phyloP scores from a whole-genome alignment of 805 yeast genomes.

The Kuraishia molischiana region DNA sequence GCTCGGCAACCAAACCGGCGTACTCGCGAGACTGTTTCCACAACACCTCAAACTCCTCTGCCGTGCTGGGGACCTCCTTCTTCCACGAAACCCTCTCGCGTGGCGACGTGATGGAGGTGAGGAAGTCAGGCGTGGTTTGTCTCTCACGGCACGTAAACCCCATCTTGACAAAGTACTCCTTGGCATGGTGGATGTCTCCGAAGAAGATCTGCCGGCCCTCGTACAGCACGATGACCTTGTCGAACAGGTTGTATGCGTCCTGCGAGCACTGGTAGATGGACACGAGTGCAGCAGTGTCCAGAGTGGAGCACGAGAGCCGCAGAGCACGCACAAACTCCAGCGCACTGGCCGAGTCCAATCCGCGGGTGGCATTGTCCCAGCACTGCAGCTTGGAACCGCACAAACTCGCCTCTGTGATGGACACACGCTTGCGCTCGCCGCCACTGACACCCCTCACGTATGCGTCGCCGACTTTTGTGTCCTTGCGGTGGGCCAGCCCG shows the following conservation, averaged over 20 bases:
- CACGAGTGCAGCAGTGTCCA: conserved; percentile 44
- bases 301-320: conserved; percentile 36
- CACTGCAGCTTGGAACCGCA: conserved; percentile 39
- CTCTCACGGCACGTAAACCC: conserved; percentile 48
- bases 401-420: conserved; percentile 37
- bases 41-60: conserved; percentile 37
- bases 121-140: conserved; percentile 50
- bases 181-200: conserved; percentile 37
- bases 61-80: conserved; percentile 45
- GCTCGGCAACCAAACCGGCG: conserved; percentile 25
- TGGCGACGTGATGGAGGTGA: conserved; percentile 44
- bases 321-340: conserved; percentile 45
- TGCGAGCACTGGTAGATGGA: conserved; percentile 56
- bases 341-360: conserved; percentile 56
- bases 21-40: conserved; percentile 40
- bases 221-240: conserved; percentile 42
- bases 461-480: conserved; percentile 30
- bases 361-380: conserved; percentile 59
- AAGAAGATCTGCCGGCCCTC: conserved; percentile 48
- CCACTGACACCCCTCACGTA: conserved; percentile 45
- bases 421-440: conserved; percentile 48
- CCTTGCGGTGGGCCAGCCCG: conserved; percentile 11
- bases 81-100: conserved; percentile 31
- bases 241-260: conserved; percentile 43
- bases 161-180: conserved; percentile 38